Evolutionary conservation across 1,284 basidiomycete genomes (phyloP).

Genomic region (Fomitopsis schrenkii): DNA sequence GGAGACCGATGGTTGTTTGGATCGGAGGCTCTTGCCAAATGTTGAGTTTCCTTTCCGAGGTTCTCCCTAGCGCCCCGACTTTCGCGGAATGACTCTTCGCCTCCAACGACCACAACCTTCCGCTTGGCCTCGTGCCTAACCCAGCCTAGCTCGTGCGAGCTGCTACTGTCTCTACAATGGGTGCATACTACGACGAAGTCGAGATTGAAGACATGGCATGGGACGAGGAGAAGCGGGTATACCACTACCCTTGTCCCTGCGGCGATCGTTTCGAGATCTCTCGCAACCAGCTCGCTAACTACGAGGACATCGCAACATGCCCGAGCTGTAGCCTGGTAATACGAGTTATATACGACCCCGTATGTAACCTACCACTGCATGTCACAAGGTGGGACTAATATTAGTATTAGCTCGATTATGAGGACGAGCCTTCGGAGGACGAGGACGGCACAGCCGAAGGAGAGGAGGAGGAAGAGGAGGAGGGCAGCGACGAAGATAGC

Average conservation of each 20-base stretch:
- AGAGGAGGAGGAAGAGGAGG: constrained; percentile 34
- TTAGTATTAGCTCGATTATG: constrained; percentile 60
- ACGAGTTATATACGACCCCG: constrained; percentile 92
- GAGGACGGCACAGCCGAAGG: constrained; percentile 31
- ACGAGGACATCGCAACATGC: constrained; percentile 96
- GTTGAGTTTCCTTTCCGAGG: not conserved
- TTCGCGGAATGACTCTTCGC: too few relatives aligned
- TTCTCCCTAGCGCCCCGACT: too few relatives aligned
- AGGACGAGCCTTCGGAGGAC: constrained; percentile 56
- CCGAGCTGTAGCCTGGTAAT: constrained; percentile 95
- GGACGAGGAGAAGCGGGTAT: constrained; percentile 81
- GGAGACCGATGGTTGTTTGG: constrained; percentile 4
- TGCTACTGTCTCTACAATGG: constrained; percentile 43
- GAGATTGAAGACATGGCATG: constrained; percentile 96
- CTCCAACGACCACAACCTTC: not conserved
- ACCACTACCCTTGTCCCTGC: constrained; percentile 97
- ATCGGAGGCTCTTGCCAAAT: constrained; percentile 11
- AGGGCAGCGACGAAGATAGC: constrained; percentile 37
- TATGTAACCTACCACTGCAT: constrained; percentile 39
- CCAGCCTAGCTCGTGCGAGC: not conserved
- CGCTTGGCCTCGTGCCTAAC: not conserved
- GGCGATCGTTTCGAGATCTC: constrained; percentile 98
- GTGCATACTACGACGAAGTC: constrained; percentile 86
- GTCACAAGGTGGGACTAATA: not conserved
- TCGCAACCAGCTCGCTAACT: constrained; percentile 80